phyloP scores from a whole-genome alignment of 2,329 filamentous ascomycete genomes.

The Amesomyces nigricolor region DNA sequence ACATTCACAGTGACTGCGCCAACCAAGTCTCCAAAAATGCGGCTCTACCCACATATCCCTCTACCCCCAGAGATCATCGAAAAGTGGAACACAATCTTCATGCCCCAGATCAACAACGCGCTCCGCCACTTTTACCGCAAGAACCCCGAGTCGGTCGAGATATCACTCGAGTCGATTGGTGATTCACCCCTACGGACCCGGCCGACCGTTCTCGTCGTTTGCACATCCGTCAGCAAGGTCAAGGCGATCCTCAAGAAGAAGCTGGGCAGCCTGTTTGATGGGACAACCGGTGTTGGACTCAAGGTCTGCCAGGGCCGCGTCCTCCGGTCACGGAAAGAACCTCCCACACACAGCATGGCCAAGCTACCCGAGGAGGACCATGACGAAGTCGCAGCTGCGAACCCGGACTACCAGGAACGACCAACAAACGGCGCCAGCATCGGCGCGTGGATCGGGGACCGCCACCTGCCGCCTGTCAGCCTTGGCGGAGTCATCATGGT shows the following conservation, averaged over 20 bases:
- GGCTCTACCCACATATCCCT: conserved; percentile 55
- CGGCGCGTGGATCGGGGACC: conserved; percentile 78
- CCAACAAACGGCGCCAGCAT: conserved; percentile 88
- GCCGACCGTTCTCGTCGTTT: conserved; percentile 72
- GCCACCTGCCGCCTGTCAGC: conserved; percentile 83
- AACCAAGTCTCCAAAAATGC: conserved; percentile 32
- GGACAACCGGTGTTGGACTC: conserved; percentile 54
- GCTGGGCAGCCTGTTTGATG: conserved; percentile 60
- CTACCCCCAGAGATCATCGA: conserved; percentile 58
- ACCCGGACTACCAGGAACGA: conserved; percentile 70
- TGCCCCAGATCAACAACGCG: conserved; percentile 67
- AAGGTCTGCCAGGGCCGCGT: conserved; percentile 68
- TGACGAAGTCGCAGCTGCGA: conserved; percentile 47
- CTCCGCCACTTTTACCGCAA: conserved; percentile 67
- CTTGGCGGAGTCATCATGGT: conserved; percentile 84
- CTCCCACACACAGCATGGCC: conserved; percentile 37
- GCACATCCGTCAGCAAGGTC: conserved; percentile 67
- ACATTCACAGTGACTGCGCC: conserved; percentile 14
- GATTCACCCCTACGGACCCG: conserved; percentile 59
- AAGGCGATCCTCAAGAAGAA: conserved; percentile 65
- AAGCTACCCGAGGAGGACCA: conserved; percentile 34
- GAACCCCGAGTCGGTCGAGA: conserved; percentile 70
- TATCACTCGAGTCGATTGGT: conserved; percentile 70
- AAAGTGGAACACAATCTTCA: conserved; percentile 65
- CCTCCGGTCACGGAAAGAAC: conserved; percentile 51